phyloP scores from a whole-genome alignment of 169 alveolate species.

The Cryptosporidium canis region DNA sequence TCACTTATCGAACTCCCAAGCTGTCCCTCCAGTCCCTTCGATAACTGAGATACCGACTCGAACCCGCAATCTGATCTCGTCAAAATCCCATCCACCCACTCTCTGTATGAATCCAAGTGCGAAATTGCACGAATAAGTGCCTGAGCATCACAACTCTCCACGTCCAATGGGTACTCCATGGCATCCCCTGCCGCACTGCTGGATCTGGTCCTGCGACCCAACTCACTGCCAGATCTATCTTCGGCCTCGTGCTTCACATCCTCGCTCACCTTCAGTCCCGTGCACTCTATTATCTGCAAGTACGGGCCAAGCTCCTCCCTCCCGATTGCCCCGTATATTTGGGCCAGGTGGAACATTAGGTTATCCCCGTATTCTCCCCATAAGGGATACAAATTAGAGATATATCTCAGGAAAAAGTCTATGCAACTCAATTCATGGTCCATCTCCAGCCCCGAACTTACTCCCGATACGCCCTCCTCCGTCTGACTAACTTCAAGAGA shows the following conservation, averaged over 20 bases:
- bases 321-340: slow-evolving; percentile 42
- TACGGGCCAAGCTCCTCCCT: slow-evolving; percentile 39
- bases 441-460: not conserved
- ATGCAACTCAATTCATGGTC: slow-evolving; percentile 47
- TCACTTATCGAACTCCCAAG: slow-evolving; percentile 9
- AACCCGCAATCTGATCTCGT: slow-evolving; percentile 11
- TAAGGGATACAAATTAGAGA: slow-evolving; percentile 55
- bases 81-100: slow-evolving; percentile 46
- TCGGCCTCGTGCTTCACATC: too few species aligned
- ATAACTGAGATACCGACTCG: slow-evolving; percentile 1
- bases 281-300: slow-evolving; percentile 9
- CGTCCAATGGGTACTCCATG: slow-evolving; percentile 17
- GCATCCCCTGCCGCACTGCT: not conserved
- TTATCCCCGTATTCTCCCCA: slow-evolving; percentile 73
- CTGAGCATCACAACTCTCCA: slow-evolving; percentile 41
- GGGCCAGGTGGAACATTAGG: slow-evolving; percentile 58
- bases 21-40: not conserved
- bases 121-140: slow-evolving; percentile 47
- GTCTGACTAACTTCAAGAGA: not conserved
- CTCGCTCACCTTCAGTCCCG: slow-evolving; percentile 9
- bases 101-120: slow-evolving; percentile 65
- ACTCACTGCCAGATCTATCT: not conserved
- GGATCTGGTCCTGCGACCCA: not conserved
- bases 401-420: slow-evolving; percentile 51
- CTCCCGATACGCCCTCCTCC: not conserved